Conservation (phyloP, 169 alveolate species). For the Plasmodium adleri region DNA sequence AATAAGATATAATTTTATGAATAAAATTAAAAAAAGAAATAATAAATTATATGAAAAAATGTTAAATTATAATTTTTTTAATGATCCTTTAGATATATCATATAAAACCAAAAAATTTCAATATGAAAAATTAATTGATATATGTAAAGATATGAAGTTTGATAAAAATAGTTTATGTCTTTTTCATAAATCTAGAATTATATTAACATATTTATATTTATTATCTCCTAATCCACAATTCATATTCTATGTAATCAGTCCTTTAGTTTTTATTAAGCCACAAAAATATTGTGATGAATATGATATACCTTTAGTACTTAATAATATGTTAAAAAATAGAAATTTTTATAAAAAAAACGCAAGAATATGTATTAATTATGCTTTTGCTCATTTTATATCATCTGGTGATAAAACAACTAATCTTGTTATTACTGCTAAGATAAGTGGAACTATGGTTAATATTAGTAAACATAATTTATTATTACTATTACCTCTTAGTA, state of each 20-base stretch:
- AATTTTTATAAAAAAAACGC: slow-evolving; percentile 61
- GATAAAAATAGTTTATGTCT: slow-evolving; percentile 46
- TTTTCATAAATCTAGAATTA: slow-evolving; percentile 63
- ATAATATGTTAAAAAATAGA: slow-evolving; percentile 70
- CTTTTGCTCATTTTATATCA: slow-evolving; percentile 75
- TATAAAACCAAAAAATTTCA: slow-evolving; percentile 41
- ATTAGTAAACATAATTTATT: slow-evolving; percentile 38
- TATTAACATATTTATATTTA: slow-evolving; percentile 60
- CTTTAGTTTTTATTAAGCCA: slow-evolving; percentile 67
- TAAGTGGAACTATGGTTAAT: slow-evolving; percentile 69
- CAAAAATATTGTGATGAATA: slow-evolving; percentile 57
- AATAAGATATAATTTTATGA: slow-evolving; percentile 39
- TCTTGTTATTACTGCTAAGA: slow-evolving; percentile 47
- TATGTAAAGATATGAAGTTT: slow-evolving; percentile 67
- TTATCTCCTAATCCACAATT: slow-evolving; percentile 58
- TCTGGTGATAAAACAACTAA: slow-evolving; percentile 37
- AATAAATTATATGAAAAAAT: slow-evolving; percentile 38
- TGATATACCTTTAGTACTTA: slow-evolving; percentile 70
- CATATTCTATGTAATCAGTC: slow-evolving; percentile 62
- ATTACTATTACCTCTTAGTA: slow-evolving; percentile 46
- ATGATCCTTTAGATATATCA: slow-evolving; percentile 75
- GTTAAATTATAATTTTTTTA: slow-evolving; percentile 72
- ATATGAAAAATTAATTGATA: slow-evolving; percentile 48
- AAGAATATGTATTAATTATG: slow-evolving; percentile 74
- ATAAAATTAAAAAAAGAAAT: slow-evolving; percentile 38